These are phyloP conservation scores for Orbilia oligospora DNA, from an alignment of 2,329 filamentous ascomycete genomes.

Conservation along the genomic window DNA sequence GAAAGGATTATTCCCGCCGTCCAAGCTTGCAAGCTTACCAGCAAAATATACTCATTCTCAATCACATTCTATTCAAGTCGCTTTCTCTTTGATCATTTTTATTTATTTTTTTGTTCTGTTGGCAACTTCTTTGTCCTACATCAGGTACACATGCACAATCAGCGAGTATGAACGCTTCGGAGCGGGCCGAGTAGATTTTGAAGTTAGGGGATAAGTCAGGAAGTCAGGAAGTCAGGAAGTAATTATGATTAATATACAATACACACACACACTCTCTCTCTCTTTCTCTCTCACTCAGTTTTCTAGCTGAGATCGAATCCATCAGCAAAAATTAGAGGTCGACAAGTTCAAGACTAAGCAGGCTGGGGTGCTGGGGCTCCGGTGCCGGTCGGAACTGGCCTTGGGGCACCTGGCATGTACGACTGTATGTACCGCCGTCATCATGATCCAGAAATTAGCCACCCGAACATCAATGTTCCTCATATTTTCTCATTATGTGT, in stretches of 20 bases:
- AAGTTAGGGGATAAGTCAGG: too few relatives aligned
- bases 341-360: constrained; percentile 5
- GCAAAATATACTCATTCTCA: background rate
- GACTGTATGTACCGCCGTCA: constrained; percentile 32
- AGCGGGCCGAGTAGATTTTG: background rate
- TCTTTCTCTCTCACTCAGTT: too few relatives aligned
- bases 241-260: background rate
- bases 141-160: background rate
- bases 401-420: constrained; percentile 51
- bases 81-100: background rate
- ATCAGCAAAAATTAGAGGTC: too few relatives aligned
- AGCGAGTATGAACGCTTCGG: background rate
- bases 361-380: constrained; percentile 48
- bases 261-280: too few relatives aligned
- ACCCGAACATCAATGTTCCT: constrained; percentile 1
- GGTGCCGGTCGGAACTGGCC: constrained; percentile 34
- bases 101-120: background rate
- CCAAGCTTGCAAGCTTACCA: background rate
- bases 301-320: too few relatives aligned
- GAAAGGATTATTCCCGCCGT: constrained; percentile 10
- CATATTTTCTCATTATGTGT: background rate
- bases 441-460: constrained; percentile 19
- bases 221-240: background rate
- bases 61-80: background rate
- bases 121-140: constrained; percentile 1